Conservation (phyloP, 257 asterid species). For the Ilex asprella region DNA sequence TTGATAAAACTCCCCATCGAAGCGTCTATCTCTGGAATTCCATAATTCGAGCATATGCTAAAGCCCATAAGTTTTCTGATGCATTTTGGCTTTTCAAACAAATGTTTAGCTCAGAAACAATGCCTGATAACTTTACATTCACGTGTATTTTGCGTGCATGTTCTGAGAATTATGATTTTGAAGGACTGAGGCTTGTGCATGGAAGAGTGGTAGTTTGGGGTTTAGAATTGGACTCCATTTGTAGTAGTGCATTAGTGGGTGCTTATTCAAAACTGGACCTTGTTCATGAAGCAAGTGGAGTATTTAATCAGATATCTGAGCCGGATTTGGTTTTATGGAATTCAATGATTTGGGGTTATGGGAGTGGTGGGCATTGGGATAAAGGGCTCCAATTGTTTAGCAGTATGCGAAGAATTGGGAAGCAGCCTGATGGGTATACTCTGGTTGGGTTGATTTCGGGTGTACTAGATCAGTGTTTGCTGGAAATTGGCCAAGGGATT, state of each 20-base stretch:
- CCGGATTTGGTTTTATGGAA: constrained; percentile 86
- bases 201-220: constrained; percentile 48
- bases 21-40: constrained; percentile 77
- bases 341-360: constrained; percentile 61
- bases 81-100: constrained; percentile 48
- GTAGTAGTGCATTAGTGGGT: constrained; percentile 58
- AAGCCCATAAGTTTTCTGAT: constrained; percentile 27
- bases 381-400: constrained; percentile 38
- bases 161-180: constrained; percentile 32
- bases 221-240: constrained; percentile 48
- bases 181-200: constrained; percentile 42
- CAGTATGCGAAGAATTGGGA: constrained; percentile 41
- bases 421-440: constrained; percentile 61
- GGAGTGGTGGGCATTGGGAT: constrained; percentile 36
- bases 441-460: constrained; percentile 51
- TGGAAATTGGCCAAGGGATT: constrained; percentile 36
- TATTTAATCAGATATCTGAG: constrained; percentile 37
- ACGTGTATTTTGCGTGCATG: constrained; percentile 67
- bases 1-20: constrained; percentile 55
- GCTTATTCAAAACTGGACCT: constrained; percentile 62
- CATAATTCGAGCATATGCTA: constrained; percentile 75
- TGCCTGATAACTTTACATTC: constrained; percentile 67
- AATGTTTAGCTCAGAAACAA: constrained; percentile 39
- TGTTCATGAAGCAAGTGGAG: constrained; percentile 36
- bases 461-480: constrained; percentile 19